Evolutionary conservation across 768 basidiomycete species (phyloP).

Genomic region (Suillus subalutaceus): DNA sequence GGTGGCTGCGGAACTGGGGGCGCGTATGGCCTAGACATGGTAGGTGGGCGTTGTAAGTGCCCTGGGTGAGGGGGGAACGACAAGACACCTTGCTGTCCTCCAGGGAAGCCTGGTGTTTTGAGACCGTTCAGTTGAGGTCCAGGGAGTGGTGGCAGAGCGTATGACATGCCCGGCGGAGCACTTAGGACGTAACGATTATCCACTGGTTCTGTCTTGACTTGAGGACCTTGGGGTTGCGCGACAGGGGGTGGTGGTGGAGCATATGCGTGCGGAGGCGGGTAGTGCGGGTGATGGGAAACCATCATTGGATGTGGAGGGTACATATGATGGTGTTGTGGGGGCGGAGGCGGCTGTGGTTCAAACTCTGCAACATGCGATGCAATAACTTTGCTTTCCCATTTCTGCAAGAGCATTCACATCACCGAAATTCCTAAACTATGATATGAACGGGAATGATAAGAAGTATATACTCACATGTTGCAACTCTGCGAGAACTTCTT

Average conservation of each 20-base stretch:
- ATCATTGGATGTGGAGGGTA: constrained; percentile 66
- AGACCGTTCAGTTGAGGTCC: constrained; percentile 64
- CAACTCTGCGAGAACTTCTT: constrained; percentile 86
- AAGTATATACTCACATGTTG: constrained; percentile 70
- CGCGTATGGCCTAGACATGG: constrained; percentile 26
- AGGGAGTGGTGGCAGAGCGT: constrained; percentile 62
- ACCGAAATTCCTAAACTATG: constrained; percentile 2
- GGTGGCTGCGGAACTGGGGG: constrained; percentile 23
- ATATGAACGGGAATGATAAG: constrained; percentile 19
- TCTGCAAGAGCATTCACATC: constrained; percentile 49
- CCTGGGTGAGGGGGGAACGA: constrained; percentile 49
- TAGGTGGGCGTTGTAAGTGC: constrained; percentile 27
- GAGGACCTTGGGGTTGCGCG: constrained; percentile 36
- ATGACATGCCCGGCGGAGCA: constrained; percentile 44
- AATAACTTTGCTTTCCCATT: constrained; percentile 96
- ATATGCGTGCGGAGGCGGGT: constrained; percentile 52
- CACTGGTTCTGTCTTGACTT: constrained; percentile 75
- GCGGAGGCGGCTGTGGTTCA: constrained; percentile 57
- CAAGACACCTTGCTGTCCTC: constrained; percentile 60
- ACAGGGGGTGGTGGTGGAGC: constrained; percentile 42
- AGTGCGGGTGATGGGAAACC: constrained; percentile 58
- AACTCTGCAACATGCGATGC: constrained; percentile 97
- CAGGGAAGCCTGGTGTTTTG: constrained; percentile 53
- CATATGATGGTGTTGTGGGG: constrained; percentile 49
- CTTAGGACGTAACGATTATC: constrained; percentile 70